Base-by-base conservation (phyloP, 768 basidiomycete genomes). In the Panus rudis region DNA sequence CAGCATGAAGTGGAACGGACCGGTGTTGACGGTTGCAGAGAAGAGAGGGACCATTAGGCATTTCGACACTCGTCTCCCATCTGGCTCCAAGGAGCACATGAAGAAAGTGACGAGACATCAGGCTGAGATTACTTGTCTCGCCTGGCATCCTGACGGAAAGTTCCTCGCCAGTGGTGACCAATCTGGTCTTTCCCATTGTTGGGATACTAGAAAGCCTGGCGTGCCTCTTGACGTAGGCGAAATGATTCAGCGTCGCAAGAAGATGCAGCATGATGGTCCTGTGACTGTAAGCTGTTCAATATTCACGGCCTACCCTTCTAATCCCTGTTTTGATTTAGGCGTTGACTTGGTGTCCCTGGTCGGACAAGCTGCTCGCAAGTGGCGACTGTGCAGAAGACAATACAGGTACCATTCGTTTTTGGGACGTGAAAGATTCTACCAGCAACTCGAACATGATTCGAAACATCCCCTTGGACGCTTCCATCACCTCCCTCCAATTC, bases 91-190 rank as follows among this genome's bases (percentile, higher is more conserved):
- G 43, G 84, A 87, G 56, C 79, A 81, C 53, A 73, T 76, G 13
- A 73, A 71, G 48, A 79, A 81, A 55, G 64, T 84, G 39, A 73
- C 74, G 8, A 72, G 84, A 1, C 88, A 92, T 59, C 76, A 80
- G 43, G 73, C 75, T 4, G 69, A 75, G 47, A 79, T 88, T 34
- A 76, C 77, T 26, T 72, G 75, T 31, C 61, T 89, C 25, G 69
- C 71, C 21, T 91, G 86, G 86, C 73, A 81, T 48, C 57, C 64
- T 4, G 78, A 85, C 45, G 79, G 81, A 1, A 71, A 75, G 53
- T 61, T 83, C 21, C 67, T 88, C 19, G 87, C 88, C 4, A 84
- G 79, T 52, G 89, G 85, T 0, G 89, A 88, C 37, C 78, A 79
- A 47, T 75, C 75, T 51, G 87, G 89, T 17, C 72, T 73, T 3